phyloP scores from a whole-genome alignment of 495 filamentous ascomycete genomes.

The Tuber borchii region DNA sequence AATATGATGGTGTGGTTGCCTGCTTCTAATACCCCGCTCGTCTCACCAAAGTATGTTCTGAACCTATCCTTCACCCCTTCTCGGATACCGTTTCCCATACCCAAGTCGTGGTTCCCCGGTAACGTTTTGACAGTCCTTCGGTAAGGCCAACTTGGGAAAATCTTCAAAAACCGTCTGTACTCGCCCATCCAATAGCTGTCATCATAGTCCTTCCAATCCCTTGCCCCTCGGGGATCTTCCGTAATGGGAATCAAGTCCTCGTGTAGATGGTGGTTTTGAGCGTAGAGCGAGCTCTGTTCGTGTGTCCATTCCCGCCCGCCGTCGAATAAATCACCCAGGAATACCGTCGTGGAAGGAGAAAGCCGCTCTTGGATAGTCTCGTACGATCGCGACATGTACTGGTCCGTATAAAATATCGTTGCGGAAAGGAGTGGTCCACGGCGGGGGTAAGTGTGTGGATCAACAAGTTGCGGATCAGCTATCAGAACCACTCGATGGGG shows the following conservation, averaged over 20 bases:
- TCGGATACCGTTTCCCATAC: constrained; percentile 80
- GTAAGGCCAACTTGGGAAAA: constrained; percentile 66
- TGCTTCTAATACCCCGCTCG: constrained; percentile 78
- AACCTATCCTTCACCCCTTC: constrained; percentile 71
- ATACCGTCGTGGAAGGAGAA: constrained; percentile 73
- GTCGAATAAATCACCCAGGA: constrained; percentile 93
- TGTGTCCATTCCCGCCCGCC: constrained; percentile 89
- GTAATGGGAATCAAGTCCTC: constrained; percentile 53
- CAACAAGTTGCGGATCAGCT: constrained; percentile 95
- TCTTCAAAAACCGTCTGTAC: constrained; percentile 68
- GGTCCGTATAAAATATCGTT: constrained; percentile 77
- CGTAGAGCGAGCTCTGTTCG: constrained; percentile 28
- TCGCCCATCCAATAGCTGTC: constrained; percentile 76
- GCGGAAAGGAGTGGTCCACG: constrained; percentile 81
- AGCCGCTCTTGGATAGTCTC: constrained; percentile 60
- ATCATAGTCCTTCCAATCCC: constrained; percentile 67
- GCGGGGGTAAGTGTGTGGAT: constrained; percentile 92
- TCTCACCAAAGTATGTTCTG: constrained; percentile 78
- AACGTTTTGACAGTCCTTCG: constrained; percentile 70
- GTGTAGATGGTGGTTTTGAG: constrained; percentile 44
- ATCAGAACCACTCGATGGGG: constrained; percentile 85
- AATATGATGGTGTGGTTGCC: constrained; percentile 96
- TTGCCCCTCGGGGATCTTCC: constrained; percentile 36
- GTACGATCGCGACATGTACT: constrained; percentile 78
- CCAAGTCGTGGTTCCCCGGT: constrained; percentile 96